These are phyloP conservation scores for Musa itinerans DNA, from an alignment of 176 grass and related monocot species.

Conservation along the genomic window DNA sequence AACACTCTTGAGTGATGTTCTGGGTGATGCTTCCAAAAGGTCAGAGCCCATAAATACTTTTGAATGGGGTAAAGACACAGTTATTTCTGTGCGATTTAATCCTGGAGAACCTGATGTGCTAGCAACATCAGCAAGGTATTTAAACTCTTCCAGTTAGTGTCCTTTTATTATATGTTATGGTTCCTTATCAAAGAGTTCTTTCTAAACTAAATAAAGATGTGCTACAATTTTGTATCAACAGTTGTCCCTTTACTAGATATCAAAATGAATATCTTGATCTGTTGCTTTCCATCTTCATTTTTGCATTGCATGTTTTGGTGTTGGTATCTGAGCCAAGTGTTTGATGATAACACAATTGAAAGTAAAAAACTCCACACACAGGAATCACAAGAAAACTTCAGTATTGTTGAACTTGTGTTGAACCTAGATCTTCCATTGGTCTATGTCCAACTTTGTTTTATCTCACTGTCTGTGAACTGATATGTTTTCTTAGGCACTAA, in stretches of 20 bases:
- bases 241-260: background rate
- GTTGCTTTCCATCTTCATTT: background rate
- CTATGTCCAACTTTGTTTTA: background rate
- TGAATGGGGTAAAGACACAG: conserved; percentile 88
- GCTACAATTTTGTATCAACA: background rate
- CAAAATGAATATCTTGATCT: background rate
- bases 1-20: background rate
- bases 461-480: background rate
- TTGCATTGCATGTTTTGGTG: background rate
- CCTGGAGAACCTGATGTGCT: conserved; percentile 81
- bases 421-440: background rate
- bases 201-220: background rate
- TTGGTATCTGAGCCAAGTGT: background rate
- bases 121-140: conserved; percentile 69
- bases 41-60: conserved; percentile 86
- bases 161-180: background rate
- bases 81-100: conserved; percentile 75
- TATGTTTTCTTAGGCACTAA: background rate
- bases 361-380: background rate
- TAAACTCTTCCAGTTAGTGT: background rate
- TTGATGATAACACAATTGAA: background rate
- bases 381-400: background rate
- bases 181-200: background rate
- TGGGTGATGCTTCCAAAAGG: conserved; percentile 32
- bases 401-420: background rate